phyloP scores from a whole-genome alignment of 2,329 filamentous ascomycete genomes.

The Purpureocillium lavendulum region DNA sequence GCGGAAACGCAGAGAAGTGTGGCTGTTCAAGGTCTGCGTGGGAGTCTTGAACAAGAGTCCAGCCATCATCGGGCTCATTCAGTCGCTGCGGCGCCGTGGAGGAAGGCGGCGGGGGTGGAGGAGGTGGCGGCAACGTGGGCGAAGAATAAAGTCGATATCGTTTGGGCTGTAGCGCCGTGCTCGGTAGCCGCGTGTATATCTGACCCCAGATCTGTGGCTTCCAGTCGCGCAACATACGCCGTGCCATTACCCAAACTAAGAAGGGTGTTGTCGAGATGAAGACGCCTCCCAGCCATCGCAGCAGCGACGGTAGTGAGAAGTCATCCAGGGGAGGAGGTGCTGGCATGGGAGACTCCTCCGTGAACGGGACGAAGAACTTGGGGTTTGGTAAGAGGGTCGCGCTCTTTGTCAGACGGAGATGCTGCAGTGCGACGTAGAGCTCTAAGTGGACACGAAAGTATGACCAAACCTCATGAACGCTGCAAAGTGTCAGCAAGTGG shows the following conservation, averaged over 20 bases:
- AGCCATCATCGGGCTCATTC: neutral
- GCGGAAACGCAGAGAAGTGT: too few species aligned
- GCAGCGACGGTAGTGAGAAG: slow-evolving; percentile 27
- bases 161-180: slow-evolving; percentile 21
- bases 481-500: slow-evolving; percentile 11
- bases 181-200: slow-evolving; percentile 33
- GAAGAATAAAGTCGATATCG: slow-evolving; percentile 11
- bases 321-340: slow-evolving; percentile 33
- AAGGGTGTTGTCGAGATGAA: slow-evolving; percentile 38
- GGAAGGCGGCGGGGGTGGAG: slow-evolving; percentile 4
- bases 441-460: slow-evolving; percentile 43
- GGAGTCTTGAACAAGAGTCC: neutral
- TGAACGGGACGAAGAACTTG: slow-evolving; percentile 48
- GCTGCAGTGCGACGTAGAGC: slow-evolving; percentile 43
- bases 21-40: neutral
- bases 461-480: slow-evolving; percentile 22
- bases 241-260: slow-evolving; percentile 34
- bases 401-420: slow-evolving; percentile 36
- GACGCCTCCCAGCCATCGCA: slow-evolving; percentile 33
- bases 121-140: slow-evolving; percentile 11
- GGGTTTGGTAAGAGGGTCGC: slow-evolving; percentile 32
- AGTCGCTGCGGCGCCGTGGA: slow-evolving; percentile 1
- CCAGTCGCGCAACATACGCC: slow-evolving; percentile 26
- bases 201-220: slow-evolving; percentile 25
- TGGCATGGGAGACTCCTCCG: slow-evolving; percentile 38